Evolutionary conservation across 2,329 filamentous ascomycete species (phyloP), one percentile per base, ranked within the genome.

Genomic region (Pseudophaeomoniella oleicola): DNA sequence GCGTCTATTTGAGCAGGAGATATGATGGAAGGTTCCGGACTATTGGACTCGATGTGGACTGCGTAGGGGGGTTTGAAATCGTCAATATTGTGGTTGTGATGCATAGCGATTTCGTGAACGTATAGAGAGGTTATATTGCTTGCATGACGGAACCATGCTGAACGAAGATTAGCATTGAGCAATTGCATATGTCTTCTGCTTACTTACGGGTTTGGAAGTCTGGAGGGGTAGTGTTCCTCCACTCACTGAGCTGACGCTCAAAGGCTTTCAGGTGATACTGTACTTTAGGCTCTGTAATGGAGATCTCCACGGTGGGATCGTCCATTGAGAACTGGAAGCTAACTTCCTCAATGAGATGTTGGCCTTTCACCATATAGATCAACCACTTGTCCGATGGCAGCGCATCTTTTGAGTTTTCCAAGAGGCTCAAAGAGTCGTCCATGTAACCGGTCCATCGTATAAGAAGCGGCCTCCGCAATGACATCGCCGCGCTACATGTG

Each of bases 71-170:
- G 42, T 46, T 51, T 53, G 46, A 71, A 67, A 16, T 75, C 67
- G 5, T 73, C 66, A 2, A 66, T 63, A 14, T 62, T 64, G 42
- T 72, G 69, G 36, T 81, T 75, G 5, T 71, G 64, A 44, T 83
- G 76, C 43, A 87, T 71, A 2, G 72, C 75, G 37, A 82, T 72
- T 54, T 87, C 82, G 52, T 87, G 78, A 62, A 86, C 76, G 51
- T 81, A 85, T 3, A 87, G 60, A 42, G 68, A 78, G 22, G 83
- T 53, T 2, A 79, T 69, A 43, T 77, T 64, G 44, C 82, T 75
- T 41, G 71, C 71, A 44, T 85, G 67, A 13, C 62, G 59, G 32
- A 85, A 60, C 6, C 6, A n/a, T 6, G 22, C 22, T 27, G n/a
- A 6, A n/a, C 36, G 12, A 19, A 30, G 9, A 5, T 10, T 15